Base-by-base conservation (phyloP, 2,329 filamentous ascomycete species). In the Cytospora chrysosperma region DNA sequence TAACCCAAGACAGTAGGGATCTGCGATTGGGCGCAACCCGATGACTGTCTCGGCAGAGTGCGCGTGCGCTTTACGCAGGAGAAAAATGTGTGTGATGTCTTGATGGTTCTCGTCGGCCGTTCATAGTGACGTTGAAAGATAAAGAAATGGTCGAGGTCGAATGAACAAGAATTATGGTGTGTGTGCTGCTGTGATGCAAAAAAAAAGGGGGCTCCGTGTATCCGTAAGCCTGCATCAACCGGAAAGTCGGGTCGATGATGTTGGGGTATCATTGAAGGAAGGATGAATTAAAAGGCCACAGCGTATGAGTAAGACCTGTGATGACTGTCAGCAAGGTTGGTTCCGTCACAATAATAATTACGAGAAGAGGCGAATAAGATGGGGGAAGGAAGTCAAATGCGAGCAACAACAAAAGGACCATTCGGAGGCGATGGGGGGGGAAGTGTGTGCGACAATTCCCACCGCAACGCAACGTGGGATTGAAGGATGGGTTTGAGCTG, bases 401-500 rank as follows among this genome's bases (percentile, higher is more conserved):
- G 59, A 55, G 40, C 57, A 32, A 32, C 30, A 10, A 32, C 30
- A 60, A 56, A 59, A 54, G 59, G 60, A 56, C 32, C 56, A 21
- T 63, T 52, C 30, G 55, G 50, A 63, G 43, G 34, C 30, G 21
- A 47, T 28, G 52, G 34, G 50, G 56, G 47, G 28, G 56, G n/a
- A n/a, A n/a, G n/a, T n/a, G n/a, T 55, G 52, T 65, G 55, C 56
- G 40, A 43, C 49, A 55, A 51, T 47, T n/a, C 21, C 53, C 49
- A 24, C 52, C 43, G 63, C 60, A 59, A 59, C 53, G 63, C 60
- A 59, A 59, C 53, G 63, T 56, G 37, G 53, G 61, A 63, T 60
- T 32, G 34, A 49, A 27, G 47, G 32, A 43, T 43, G 59, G 40
- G 55, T 10, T 7, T 21, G 10, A 24, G 56, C 26, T 52, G 47